These are phyloP conservation scores for Aureococcus anophagefferens DNA, from an alignment of 108 stramenopile species.

Conservation along the genomic window DNA sequence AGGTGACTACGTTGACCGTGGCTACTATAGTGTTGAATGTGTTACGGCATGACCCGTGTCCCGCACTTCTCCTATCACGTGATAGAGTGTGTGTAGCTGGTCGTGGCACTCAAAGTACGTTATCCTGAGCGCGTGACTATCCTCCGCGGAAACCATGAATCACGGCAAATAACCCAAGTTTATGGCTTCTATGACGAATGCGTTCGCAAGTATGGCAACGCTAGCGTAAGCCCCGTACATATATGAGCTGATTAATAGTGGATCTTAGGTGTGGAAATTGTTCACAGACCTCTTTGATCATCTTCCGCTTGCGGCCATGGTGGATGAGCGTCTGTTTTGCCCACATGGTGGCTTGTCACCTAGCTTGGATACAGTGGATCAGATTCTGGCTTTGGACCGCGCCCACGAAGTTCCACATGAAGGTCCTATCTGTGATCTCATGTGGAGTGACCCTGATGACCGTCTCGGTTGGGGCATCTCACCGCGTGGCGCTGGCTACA, in stretches of 20 bases:
- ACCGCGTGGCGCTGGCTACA: slow-evolving; percentile 93
- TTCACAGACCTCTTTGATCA: slow-evolving; percentile 95
- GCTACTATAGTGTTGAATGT: too few relatives aligned
- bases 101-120: slow-evolving; percentile 88
- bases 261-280: slow-evolving; percentile 92
- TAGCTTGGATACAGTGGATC: slow-evolving; percentile 87
- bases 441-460: slow-evolving; percentile 98
- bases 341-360: slow-evolving; percentile 89
- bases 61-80: too few relatives aligned
- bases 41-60: too few relatives aligned
- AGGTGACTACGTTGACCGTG: too few relatives aligned
- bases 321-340: slow-evolving; percentile 86
- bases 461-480: slow-evolving; percentile 88
- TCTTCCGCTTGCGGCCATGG: slow-evolving; percentile 85
- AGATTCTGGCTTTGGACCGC: slow-evolving; percentile 87
- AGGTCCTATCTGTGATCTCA: slow-evolving; percentile 94
- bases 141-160: slow-evolving; percentile 86
- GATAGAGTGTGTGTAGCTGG: too few relatives aligned
- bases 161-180: slow-evolving; percentile 87
- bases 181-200: slow-evolving; percentile 99
- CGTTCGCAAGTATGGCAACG: slow-evolving; percentile 91
- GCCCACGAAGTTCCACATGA: slow-evolving; percentile 95
- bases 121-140: slow-evolving; percentile 85
- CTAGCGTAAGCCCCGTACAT: too few relatives aligned
- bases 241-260: too few relatives aligned